A percentile compares a stretch with the other conserved stretches of the same genome.
These are phyloP conservation scores for Pelargonium exstipulatum DNA, from an alignment of 441 rosid species.

Conservation along the genomic window DNA sequence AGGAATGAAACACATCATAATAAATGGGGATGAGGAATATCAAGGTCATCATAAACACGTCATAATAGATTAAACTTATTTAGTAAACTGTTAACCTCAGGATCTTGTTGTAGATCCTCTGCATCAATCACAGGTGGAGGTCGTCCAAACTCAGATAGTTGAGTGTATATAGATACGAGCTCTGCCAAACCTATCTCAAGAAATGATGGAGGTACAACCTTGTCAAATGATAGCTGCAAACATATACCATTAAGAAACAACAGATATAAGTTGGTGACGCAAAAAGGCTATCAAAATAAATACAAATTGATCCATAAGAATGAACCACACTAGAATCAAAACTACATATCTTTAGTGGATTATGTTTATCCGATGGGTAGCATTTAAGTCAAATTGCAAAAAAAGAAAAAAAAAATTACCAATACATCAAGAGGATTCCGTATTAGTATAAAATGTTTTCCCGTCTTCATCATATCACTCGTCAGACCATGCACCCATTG, in stretches of 20 bases:
- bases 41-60: not conserved
- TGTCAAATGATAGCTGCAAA: slow-evolving; percentile 65
- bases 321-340: too few species aligned
- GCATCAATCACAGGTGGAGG: slow-evolving; percentile 66
- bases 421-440: slow-evolving; percentile 64
- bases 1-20: too few species aligned
- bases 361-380: not conserved
- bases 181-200: slow-evolving; percentile 71
- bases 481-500: slow-evolving; percentile 55
- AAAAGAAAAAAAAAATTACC: slow-evolving; percentile 34
- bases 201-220: slow-evolving; percentile 60
- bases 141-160: slow-evolving; percentile 62
- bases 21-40: too few species aligned
- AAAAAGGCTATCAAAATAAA: slow-evolving; percentile 4
- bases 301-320: too few species aligned
- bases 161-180: slow-evolving; percentile 57
- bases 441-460: slow-evolving; percentile 75
- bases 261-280: slow-evolving; percentile 8
- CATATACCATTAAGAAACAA: slow-evolving; percentile 17
- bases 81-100: slow-evolving; percentile 49
- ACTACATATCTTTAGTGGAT: not conserved
- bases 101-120: slow-evolving; percentile 62
- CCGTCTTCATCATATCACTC: slow-evolving; percentile 59
- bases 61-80: not conserved
- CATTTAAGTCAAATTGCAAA: not conserved